Base-by-base conservation (phyloP, 305 asterid species). In the Fraxinus latifolia region DNA sequence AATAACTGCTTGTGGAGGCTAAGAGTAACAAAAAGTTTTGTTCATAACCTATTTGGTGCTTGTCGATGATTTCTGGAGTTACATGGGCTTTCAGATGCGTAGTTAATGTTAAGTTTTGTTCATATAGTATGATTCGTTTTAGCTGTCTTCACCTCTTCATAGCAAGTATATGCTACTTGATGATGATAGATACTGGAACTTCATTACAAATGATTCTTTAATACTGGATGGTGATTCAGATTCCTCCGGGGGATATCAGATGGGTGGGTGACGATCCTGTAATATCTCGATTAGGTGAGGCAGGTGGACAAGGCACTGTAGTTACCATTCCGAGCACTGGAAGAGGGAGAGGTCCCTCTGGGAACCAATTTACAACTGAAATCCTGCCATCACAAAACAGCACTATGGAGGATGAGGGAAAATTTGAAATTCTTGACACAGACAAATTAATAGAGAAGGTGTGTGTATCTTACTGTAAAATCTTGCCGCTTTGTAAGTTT, bases 251-350 rank as follows among this genome's bases (percentile, higher is more conserved):
- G 87, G 97, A 94, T 87, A 92, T 96, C 73, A 91, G 92, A 82
- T 96, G 98, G 98, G 84, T 93, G 82, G 97, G 95, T 81, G 94
- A 89, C 77, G 94, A 93, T 78, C 98, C 98, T 23, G 94, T 88
- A 68, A 82, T 87, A 83, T 85, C 92, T 82, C 94, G 84, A 80
- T 86, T 58, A 36, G 93, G 87, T 74, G 96, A 87, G 79, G 74
- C 71, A 83, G 68, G 82, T 77, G 82, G 80, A 50, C 85, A 76
- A 84, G 84, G 83, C 36, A 23, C 77, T 84, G 83, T 82, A 33
- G 88, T 85, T 84, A 89, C 67, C 72, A 77, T 83, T 83, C 90
- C 87, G 19, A 84, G 79, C 62, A 81, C 87, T 81, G 92, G 86
- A 84, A 91, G 95, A 85, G 92, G 89, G 80, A 90, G 93, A 80